These are phyloP conservation scores for Allium fistulosum DNA, from an alignment of 106 monocot genomes.

Conservation along the genomic window DNA sequence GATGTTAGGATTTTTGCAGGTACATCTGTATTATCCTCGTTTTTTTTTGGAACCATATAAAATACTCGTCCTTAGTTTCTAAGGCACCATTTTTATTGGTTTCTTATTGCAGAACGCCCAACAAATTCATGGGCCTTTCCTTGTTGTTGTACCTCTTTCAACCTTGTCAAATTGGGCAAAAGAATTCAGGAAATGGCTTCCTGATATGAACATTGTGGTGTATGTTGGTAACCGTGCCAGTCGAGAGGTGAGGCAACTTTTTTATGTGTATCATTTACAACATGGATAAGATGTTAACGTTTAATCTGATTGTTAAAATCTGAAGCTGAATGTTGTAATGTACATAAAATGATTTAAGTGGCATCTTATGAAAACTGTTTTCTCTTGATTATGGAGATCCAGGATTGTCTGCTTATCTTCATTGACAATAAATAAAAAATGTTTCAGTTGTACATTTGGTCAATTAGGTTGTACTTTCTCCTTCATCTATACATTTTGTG, in stretches of 20 bases:
- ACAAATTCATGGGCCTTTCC: constrained; percentile 91
- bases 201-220: constrained; percentile 88
- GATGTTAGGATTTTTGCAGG: constrained; percentile 97
- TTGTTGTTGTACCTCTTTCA: constrained; percentile 96
- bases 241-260: constrained; percentile 56
- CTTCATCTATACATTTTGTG: too few species aligned
- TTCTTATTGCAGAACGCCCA: constrained; percentile 70
- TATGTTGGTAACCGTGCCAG: constrained; percentile 99
- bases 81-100: not conserved
- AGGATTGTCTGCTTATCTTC: too few species aligned
- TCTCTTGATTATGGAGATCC: too few species aligned
- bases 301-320: too few species aligned
- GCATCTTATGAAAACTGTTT: too few species aligned
- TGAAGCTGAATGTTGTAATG: too few species aligned
- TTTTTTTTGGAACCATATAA: not conserved
- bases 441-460: too few species aligned
- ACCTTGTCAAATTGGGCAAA: constrained; percentile 97
- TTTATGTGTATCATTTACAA: too few species aligned
- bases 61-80: not conserved
- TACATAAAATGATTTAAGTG: too few species aligned
- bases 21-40: constrained; percentile 6
- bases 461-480: too few species aligned
- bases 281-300: too few species aligned
- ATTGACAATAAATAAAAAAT: too few species aligned
- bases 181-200: constrained; percentile 97